Evolutionary conservation across 805 yeast species (phyloP).

Genomic region (Saturnispora galanensis): DNA sequence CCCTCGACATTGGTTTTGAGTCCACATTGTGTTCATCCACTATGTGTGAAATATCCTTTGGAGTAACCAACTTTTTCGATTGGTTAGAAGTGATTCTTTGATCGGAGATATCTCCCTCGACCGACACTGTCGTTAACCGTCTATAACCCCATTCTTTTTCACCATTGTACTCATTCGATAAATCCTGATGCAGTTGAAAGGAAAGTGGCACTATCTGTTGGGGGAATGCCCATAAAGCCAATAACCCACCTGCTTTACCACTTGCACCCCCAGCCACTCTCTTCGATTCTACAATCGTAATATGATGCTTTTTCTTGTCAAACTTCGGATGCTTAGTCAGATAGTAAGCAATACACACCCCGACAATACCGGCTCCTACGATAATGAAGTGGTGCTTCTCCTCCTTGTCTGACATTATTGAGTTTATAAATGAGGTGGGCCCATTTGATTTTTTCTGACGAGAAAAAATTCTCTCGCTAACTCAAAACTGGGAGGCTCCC

Average conservation of each 20-base stretch:
- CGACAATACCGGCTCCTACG: constrained; percentile 94
- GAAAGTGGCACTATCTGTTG: constrained; percentile 85
- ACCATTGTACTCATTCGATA: constrained; percentile 75
- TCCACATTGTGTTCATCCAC: constrained; percentile 8
- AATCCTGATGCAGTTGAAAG: constrained; percentile 74
- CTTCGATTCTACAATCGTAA: constrained; percentile 78
- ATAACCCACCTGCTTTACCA: constrained; percentile 94
- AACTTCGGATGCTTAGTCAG: constrained; percentile 75
- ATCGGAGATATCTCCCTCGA: constrained; percentile 67
- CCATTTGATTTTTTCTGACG: constrained; percentile 1
- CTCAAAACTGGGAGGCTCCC: too few relatives aligned
- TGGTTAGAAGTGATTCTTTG: constrained; percentile 8
- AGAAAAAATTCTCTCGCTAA: neutral
- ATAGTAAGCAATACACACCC: constrained; percentile 90
- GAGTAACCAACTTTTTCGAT: neutral
- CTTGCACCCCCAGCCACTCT: constrained; percentile 96
- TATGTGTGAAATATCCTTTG: neutral
- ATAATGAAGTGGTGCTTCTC: constrained; percentile 71
- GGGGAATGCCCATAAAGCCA: constrained; percentile 96
- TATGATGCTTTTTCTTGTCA: constrained; percentile 62
- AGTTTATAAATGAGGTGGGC: neutral
- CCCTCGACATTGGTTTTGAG: constrained; percentile 19
- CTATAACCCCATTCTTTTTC: constrained; percentile 88
- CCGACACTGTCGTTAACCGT: constrained; percentile 71
- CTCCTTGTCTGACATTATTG: constrained; percentile 12